Base-by-base conservation (phyloP, 352 stramenopile species). In the Halophytophthora batemanensis region DNA sequence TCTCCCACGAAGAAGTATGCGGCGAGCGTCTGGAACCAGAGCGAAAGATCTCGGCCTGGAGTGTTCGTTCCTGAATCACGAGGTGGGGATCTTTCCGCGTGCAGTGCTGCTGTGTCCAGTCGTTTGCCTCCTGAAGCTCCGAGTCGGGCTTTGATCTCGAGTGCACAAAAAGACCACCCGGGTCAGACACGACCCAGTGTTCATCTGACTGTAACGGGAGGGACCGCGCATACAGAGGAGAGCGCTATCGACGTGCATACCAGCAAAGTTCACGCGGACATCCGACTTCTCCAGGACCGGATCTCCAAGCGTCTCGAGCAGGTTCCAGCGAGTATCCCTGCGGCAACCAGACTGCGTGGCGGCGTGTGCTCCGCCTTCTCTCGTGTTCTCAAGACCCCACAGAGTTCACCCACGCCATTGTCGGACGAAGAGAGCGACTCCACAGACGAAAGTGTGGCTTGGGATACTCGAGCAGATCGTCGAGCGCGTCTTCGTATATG, bases 231-330 rank as follows among this genome's bases (percentile, higher is more conserved):
- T 35, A 23, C 39, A 3, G 55, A 69, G 52, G 77, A 82, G 47
- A 49, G 61, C 2, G 45, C 63, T 28, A 74, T 92, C 17, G 76
- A 92, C 15, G 63, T 65, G 6, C 78, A 80, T 34, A 81, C 77
- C 1, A 82, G 45, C 37, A 87, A 77, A 22, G 66, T 93, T 22
- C 82, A 89, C 49, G 75, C 85, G 45, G 82, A 93, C 46, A 82
- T 91, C 34, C 73, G 74, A 14, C 47, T 75, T 12, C 57, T 93
- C 3, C 82, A 93, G 38, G 64, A 86, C 19, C 63, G 77, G 1
- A 83, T 93, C 35, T 67, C 74, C 10, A 74, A 76, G 33, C 65
- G 78, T 13, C 64, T 91, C 5, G 66, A 85, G 35, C 76, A 87
- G 39, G 51, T 21, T 3, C 61, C 57, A 15, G 48, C 34, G 2